These are phyloP conservation scores for Termitomyces bulborhizus DNA, from an alignment of 768 basidiomycete genomes.

Conservation along the genomic window DNA sequence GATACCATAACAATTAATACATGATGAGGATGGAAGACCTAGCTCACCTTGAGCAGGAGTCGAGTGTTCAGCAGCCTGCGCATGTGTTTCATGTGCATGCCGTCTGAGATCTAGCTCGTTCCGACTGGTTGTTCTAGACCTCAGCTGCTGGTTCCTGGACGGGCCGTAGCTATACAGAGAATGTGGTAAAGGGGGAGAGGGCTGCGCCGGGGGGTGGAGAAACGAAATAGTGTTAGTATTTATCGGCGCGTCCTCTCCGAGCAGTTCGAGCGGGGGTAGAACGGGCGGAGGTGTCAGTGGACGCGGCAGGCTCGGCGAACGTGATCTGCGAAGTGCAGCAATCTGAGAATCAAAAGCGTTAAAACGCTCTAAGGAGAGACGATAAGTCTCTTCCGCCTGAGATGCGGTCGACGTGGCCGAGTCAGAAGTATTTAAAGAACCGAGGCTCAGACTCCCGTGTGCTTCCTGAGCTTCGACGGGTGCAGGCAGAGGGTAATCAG, in stretches of 20 bases:
- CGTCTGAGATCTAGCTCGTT: conserved; percentile 7
- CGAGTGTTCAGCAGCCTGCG: neutral
- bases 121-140: conserved; percentile 5
- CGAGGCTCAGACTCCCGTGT: too few relatives aligned
- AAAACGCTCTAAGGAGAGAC: conserved; percentile 44
- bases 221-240: conserved; percentile 15
- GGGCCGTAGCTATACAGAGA: conserved; percentile 10
- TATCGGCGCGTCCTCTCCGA: conserved; percentile 13
- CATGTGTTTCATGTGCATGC: conserved; percentile 5
- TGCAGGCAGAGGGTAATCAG: conserved; percentile 26
- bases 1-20: neutral
- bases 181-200: conserved; percentile 17
- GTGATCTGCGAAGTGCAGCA: conserved; percentile 37
- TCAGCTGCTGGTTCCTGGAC: conserved; percentile 3
- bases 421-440: too few relatives aligned
- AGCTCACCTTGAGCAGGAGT: conserved; percentile 6
- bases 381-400: conserved; percentile 24
- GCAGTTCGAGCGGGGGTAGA: conserved; percentile 28
- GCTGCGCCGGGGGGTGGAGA: conserved; percentile 18
- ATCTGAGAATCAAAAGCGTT: conserved; percentile 50
- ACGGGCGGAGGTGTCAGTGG: conserved; percentile 26
- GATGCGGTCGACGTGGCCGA: too few relatives aligned
- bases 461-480: conserved; percentile 15
- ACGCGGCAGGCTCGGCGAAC: conserved; percentile 18
- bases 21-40: neutral